Conservation (phyloP, 139 green algal genomes). For the Tetraselmis striata region DNA sequence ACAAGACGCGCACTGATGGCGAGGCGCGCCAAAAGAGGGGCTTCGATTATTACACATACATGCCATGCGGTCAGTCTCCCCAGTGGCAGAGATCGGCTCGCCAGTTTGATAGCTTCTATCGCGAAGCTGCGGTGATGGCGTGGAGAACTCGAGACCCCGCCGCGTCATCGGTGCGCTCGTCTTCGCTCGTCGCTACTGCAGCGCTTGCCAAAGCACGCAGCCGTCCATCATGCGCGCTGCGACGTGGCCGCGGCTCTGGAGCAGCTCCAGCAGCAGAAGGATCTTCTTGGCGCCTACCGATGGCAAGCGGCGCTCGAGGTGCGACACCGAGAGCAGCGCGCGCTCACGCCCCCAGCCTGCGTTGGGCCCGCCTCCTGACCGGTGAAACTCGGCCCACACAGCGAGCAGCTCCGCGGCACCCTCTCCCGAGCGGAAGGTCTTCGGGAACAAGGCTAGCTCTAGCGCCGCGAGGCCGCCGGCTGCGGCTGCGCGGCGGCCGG, state of each 20-base stretch:
- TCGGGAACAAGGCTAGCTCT: not conserved
- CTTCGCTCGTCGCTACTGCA: no score
- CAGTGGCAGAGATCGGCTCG: no score
- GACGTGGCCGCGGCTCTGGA: not conserved
- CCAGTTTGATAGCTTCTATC: no score
- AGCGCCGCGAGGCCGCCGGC: not conserved
- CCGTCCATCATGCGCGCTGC: not conserved
- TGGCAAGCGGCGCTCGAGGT: not conserved
- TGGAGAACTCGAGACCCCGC: no score
- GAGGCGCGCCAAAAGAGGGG: no score
- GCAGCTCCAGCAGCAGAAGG: not conserved
- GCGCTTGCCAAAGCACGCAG: not conserved
- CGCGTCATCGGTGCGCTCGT: no score
- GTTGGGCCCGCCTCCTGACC: not conserved
- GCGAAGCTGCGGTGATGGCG: no score
- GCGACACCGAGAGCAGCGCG: not conserved
- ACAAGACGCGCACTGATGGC: no score
- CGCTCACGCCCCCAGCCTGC: no score
- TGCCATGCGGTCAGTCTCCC: no score
- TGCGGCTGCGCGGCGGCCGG: no score
- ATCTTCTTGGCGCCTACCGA: not conserved
- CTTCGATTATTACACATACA: no score
- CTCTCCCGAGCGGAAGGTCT: not conserved
- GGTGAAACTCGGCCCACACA: not conserved
- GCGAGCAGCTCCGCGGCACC: not conserved